Base-by-base conservation (phyloP, 345 rosid genomes). In the Hirschfeldia incana region DNA sequence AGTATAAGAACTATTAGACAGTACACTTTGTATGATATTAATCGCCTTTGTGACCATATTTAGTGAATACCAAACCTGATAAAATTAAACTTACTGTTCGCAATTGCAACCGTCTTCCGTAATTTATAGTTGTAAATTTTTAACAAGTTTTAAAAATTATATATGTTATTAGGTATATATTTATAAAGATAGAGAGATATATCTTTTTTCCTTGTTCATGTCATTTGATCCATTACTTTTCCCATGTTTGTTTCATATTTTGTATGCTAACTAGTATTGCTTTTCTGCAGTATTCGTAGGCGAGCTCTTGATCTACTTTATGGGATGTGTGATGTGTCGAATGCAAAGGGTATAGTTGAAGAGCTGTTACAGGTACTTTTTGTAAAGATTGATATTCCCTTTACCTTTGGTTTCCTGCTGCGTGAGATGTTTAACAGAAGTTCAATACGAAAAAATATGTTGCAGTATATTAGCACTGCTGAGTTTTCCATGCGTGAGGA, bases 401-500 rank as follows among this genome's bases (percentile, higher is more conserved):
- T 51, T 51, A 51, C 57, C 57, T 51, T n/a, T 51, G 15, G 17
- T 51, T 51, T 51, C 57, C 17, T 51, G n/a, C n/a, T 51, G 15
- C 57, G 57, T 51, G 17, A 51, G 57, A 51, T 51, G 57, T n/a
- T 51, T 51, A 51, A n/a, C 15, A 51, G 55, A 46, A 46, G 16
- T 46, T 46, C 15, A 46, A 46, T 46, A 46, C 37, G 28, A 34
- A 55, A 36, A 74, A 30, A 55, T 37, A 30, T 37, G 51, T 53
- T 80, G 79, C 89, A 95, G 99, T 95, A 95, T 88, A 92, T 95
- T 66, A 91, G 97, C 89, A 73, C 97, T 16, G 97, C 99, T 66
- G 99, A 95, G 80, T 95, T 95, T 84, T 87, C 92, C 62, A 95
- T 95, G 97, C 98, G 98, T 53, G 99, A 95, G 77, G 99, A 95